Base-by-base conservation (phyloP, 306 rosid genomes). In the Calophaca sinica region DNA sequence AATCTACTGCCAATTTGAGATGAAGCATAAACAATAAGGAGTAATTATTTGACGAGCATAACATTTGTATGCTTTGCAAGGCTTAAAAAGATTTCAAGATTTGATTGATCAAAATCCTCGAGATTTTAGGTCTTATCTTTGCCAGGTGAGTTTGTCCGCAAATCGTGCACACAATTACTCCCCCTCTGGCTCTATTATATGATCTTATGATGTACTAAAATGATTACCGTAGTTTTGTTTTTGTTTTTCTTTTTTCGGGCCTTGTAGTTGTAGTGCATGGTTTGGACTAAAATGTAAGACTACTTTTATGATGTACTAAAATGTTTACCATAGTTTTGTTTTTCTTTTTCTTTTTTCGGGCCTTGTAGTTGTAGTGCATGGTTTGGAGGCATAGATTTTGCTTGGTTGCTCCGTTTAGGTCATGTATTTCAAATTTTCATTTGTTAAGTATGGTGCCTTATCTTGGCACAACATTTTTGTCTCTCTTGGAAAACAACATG, bases 41-140 rank as follows among this genome's bases (percentile, higher is more conserved):
- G 31, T 65, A 61, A 62, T 72, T 64, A 70, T 62, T 68, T 67
- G 70, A 20, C 33, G 11, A n/a, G 46, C 81, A 38, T 55, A 82
- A 36, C 42, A 44, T 12, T 28, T 35, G 38, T 74, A 26, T 73
- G 74, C 62, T 72, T 83, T 83, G 69, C 85, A 88, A 77, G 96
- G 86, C 51, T 79, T 88, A 83, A 81, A 88, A 75, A 71, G 75
- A 60, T 91, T 91, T 80, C 96, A 88, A 82, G 89, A 80, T 72
- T 84, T 94, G 67, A 84, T 88, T 12, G 75, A 84, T 12, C 91
- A 90, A 53, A 86, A 94, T 84, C 94, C 91, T 67, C 86, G 93
- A 50, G 97, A 94, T 85, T 94, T 94, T 81, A 89, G 97, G 62
- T 96, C 97, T 72, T 91, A 91, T 86, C 94, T 94, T 79, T 91